These are phyloP conservation scores for Rhododendron griersonianum DNA, from an alignment of 148 eudicot genomes.

Conservation along the genomic window DNA sequence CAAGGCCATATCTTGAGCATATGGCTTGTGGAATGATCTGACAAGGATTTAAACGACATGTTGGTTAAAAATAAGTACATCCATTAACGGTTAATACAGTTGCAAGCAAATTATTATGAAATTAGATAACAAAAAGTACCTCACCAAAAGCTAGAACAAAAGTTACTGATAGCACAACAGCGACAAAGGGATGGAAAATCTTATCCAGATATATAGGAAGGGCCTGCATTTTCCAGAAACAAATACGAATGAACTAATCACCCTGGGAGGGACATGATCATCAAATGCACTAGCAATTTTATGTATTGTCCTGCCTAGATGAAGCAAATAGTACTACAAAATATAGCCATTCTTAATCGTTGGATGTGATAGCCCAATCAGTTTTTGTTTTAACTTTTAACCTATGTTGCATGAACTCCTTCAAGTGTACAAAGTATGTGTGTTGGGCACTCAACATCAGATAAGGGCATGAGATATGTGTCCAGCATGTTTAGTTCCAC, in stretches of 20 bases:
- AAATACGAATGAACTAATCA: neutral
- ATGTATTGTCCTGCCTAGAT: neutral
- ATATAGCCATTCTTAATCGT: neutral
- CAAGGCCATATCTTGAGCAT: conserved; percentile 89
- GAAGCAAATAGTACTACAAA: neutral
- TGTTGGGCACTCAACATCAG: neutral
- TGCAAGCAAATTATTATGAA: neutral
- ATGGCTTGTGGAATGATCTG: conserved; percentile 96
- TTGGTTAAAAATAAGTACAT: neutral
- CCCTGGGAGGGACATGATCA: neutral
- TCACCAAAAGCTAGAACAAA: conserved; percentile 92
- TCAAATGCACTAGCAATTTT: neutral
- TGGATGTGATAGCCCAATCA: neutral
- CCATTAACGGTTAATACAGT: neutral
- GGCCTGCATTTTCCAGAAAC: conserved; percentile 48
- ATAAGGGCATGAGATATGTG: neutral
- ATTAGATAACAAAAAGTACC: conserved; percentile 33
- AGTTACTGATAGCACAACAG: conserved; percentile 85
- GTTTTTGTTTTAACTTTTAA: neutral
- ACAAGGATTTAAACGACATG: conserved; percentile 5
- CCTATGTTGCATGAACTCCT: neutral
- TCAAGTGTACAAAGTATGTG: neutral
- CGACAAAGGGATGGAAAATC: conserved; percentile 67
- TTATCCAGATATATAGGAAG: conserved; percentile 85
- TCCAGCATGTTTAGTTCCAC: neutral